Base-by-base conservation (phyloP, 2,329 filamentous ascomycete species). In the Colletotrichum orchidophilum region DNA sequence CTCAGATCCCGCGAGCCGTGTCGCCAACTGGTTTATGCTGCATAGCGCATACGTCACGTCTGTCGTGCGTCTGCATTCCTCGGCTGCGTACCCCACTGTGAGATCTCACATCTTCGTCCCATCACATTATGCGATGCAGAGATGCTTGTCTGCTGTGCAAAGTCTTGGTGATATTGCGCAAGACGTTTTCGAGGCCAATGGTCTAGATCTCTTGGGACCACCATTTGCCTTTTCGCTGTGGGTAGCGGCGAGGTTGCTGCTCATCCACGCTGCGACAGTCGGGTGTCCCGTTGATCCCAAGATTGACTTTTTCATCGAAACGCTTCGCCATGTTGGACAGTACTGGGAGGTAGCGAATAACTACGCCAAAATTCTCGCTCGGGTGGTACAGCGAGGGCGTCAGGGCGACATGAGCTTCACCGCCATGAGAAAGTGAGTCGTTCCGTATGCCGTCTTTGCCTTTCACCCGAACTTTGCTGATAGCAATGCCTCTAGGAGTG, bases 1-100 rank as follows among this genome's bases (percentile, higher is more conserved):
- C 74, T 84, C 83, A 5, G 83, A 84, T 21, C 83, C 83, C 3
- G 83, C 82, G 2, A 84, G 82, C 62, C 80, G 83, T 1, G 83
- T 84, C 1, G 83, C 83, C n/a, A 84, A 84, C 72, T 84, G 82
- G 83, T 84, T 84, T 69, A 83, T 84, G 81, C 76, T 85, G 9
- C 83, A 85, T 29, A 83, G 83, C 73, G 83, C 83, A 8, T 85
- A 84, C 55, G 82, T 85, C 13, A 83, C 82, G 0, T 79, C 82
- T 3, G 83, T 83, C 6, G 82, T 85, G 3, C 80, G 83, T 1
- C 75, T 85, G n/a, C 83, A 85, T 67, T 83, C 83, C 3, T 79
- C 82, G 3, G 82, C 83, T 0, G 83, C 83, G 3, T 85, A 85
- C 61, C 83, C 83, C 4, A 81, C 79, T 0, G 75, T 81, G 0